Conservation (phyloP, 2,329 filamentous ascomycete species). For the Ophiocordyceps camponoti-saundersi region DNA sequence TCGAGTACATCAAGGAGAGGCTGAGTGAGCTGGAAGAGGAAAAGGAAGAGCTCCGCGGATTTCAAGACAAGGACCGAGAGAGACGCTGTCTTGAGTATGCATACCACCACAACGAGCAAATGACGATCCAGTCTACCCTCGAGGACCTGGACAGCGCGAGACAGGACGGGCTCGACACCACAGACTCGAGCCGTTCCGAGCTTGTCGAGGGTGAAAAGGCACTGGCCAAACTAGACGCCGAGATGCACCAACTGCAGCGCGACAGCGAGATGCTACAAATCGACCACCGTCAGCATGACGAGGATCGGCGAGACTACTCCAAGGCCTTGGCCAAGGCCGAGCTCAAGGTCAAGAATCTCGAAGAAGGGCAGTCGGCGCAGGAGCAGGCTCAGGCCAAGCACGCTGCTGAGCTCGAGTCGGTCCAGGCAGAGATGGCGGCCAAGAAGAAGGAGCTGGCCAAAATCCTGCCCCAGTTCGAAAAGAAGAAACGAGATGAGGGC, state of each 20-base stretch:
- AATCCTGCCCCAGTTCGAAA: constrained; percentile 61
- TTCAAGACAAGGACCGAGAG: constrained; percentile 89
- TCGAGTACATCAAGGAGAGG: constrained; percentile 83
- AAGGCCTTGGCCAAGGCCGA: constrained; percentile 73
- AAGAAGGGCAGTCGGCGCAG: constrained; percentile 65
- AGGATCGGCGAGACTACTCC: constrained; percentile 70
- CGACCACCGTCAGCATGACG: constrained; percentile 75
- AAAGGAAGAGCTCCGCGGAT: constrained; percentile 86
- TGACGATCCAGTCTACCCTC: constrained; percentile 58
- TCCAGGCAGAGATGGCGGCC: constrained; percentile 55
- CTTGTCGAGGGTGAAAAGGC: constrained; percentile 68
- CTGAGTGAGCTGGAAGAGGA: constrained; percentile 85
- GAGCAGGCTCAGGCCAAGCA: constrained; percentile 58
- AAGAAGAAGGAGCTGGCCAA: constrained; percentile 62
- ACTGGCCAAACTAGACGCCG: constrained; percentile 57
- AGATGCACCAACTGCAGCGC: constrained; percentile 66
- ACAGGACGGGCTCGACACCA: constrained; percentile 68
- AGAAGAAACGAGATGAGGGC: constrained; percentile 56
- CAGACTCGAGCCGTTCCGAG: constrained; percentile 60
- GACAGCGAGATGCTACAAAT: constrained; percentile 71
- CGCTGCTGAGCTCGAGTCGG: constrained; percentile 51
- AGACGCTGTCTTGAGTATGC: constrained; percentile 86
- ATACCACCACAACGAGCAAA: constrained; percentile 79
- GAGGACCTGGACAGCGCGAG: constrained; percentile 70
- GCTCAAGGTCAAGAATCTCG: constrained; percentile 63